These are phyloP conservation scores for Lentinula sp. DNA, from an alignment of 768 basidiomycete species.

Conservation along the genomic window DNA sequence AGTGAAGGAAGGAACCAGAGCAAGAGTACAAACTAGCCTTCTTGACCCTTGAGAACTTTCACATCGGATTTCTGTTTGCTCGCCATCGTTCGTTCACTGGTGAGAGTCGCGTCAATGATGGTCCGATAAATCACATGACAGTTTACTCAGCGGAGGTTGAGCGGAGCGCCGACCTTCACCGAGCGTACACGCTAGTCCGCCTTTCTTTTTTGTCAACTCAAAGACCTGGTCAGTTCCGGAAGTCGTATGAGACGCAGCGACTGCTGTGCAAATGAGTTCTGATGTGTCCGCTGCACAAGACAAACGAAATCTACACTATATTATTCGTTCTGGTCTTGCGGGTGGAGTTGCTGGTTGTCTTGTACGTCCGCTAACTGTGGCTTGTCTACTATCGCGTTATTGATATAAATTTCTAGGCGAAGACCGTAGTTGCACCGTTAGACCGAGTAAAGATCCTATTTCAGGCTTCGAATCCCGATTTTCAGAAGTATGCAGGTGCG, in stretches of 20 bases:
- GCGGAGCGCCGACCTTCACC: not conserved
- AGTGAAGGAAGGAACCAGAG: not conserved
- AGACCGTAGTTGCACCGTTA: constrained; percentile 90
- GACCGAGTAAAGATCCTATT: constrained; percentile 99
- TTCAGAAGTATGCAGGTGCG: constrained; percentile 86
- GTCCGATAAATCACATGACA: not conserved
- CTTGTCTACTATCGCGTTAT: constrained; percentile 9
- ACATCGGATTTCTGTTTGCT: constrained; percentile 50
- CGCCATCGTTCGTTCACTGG: constrained; percentile 25
- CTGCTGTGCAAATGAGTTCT: constrained; percentile 50
- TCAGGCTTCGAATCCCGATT: constrained; percentile 95
- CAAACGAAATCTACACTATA: constrained; percentile 52
- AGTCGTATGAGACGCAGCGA: constrained; percentile 3
- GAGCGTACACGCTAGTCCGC: not conserved
- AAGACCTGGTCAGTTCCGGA: constrained; percentile 14
- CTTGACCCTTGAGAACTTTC: constrained; percentile 70
- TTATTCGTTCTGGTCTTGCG: constrained; percentile 80
- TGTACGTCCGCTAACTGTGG: constrained; percentile 42
- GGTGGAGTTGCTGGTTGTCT: constrained; percentile 93
- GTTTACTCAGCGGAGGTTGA: not conserved
- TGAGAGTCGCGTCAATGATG: not conserved
- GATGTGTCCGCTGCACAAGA: constrained; percentile 44
- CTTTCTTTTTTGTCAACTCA: not conserved
- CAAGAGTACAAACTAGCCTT: constrained; percentile 37
- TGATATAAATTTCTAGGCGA: constrained; percentile 51